Base-by-base conservation (phyloP, 306 rosid species). In the Rosa rugosa region DNA sequence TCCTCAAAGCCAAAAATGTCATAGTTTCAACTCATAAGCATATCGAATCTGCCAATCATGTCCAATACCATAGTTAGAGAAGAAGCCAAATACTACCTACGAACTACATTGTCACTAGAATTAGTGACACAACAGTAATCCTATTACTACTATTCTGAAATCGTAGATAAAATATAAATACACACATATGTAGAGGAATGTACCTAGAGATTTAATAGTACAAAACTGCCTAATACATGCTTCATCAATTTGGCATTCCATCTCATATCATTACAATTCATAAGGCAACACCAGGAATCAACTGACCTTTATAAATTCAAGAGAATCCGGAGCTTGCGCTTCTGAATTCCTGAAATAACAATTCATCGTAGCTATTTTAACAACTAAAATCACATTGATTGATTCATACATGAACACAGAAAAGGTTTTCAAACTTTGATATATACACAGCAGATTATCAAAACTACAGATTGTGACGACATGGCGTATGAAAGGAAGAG, bases 21-120 rank as follows among this genome's bases (percentile, higher is more conserved):
- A 31, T 95, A 93, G 88, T 91, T 90, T 86, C 91, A 95, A 81
- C 84, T 95, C 99, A 41, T 91, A 92, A 68, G 99, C 99, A 91
- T 93, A 93, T 78, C 74, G 93, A 84, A 95, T 78, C 96, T 93
- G 94, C 77, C 84, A 83, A 76, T 25, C 2, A 76, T 50, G 42
- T 22, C 4, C 11, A 51, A 53, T 0, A 23, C 23, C 84, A 57
- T 46, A 44, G 23, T 77, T 44, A 64, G 67, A 53, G 0, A 76
- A 84, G 74, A 70, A 41, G 67, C 77, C 51, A 80, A 60, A 38
- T 50, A 71, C 67, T 71, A 31, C 45, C 23, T 47, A 59, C 9
- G 59, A 79, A 70, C 31, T 27, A 27, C 31, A 27, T 27, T 27
- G 31, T 27, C 31, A 27, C 31, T 27, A 27, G 31, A 80, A 50